Evolutionary conservation across 1,284 basidiomycete genomes (phyloP), one percentile per base, ranked within the genome.

Genomic region (Athelia sp.): DNA sequence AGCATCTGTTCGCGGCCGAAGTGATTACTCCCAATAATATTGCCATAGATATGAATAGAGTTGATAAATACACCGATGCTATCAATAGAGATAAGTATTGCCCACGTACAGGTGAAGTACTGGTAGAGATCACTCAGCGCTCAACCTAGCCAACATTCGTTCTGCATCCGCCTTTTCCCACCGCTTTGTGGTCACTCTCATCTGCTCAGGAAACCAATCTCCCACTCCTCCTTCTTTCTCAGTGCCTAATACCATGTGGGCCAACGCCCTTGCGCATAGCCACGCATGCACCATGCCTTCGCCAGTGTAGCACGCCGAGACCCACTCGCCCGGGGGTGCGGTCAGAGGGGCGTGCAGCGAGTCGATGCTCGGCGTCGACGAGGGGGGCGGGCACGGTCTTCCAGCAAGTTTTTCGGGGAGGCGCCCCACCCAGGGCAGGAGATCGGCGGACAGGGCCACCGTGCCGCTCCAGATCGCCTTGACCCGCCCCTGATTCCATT

Each of bases 271-370:
- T 2, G 75, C 73, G 52, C 78, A 76, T 59, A 82, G 57, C 79
- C 81, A 84, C 3, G 80, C 82, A 56, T 83, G 74, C 2, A 77
- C 76, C 83, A 85, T 85, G 3, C 83, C 82, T 54, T 85, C 82
- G 1, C 83, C 82, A 8, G 73, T 71, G 54, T 81, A 85, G 1
- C 81, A 83, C 17, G 79, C 82, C 17, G 69, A 61, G 17, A 79
- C 68, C 78, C 78, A 79, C 55, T 81, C 79, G 22, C 78, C 78
- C 4, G 36, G 36, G 36, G 36, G 9, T 4, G 32, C 52, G 51
- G 10, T 47, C 36, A 9, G 49, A 48, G n/a, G 31, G 17, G 19
- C 19, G 35, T 4, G 45, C 23, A 15, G 29, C 48, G 22, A 26
- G 34, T 17, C 36, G 24, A 42, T 23, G 47, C 14, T 21, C 6